Evolutionary conservation across 129 eudicot species (phyloP), one percentile per base, ranked within the genome.

Genomic region (Lactuca sativa): DNA sequence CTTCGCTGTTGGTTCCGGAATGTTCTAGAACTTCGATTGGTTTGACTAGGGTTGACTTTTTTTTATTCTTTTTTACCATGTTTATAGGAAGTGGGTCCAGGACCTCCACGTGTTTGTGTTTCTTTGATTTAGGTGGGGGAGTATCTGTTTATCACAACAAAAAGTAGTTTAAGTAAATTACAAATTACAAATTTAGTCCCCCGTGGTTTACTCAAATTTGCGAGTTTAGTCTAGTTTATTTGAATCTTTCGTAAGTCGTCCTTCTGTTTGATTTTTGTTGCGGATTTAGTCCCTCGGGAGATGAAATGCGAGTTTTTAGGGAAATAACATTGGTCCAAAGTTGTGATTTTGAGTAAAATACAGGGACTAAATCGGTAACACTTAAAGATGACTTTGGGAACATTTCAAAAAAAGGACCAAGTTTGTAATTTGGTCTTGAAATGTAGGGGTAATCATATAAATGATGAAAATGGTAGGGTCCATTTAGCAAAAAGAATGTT

Each of bases 51-150:
- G 63, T 17, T 8, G 80, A 73, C 69, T 71, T 77, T 59, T 47
- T 57, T n/a, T n/a, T 43, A 82, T 79, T 85, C 77, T 81, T 83
- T 43, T 56, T 77, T 30, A 69, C 64, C 41, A 57, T 40, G 5
- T 75, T 36, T 48, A 70, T 52, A 6, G 88, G 75, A 64, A 75
- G 86, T 14, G 84, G 64, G 18, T 67, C 77, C 6, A 72, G 81
- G 13, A 25, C 30, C 30, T 25, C 30, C 30, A 25, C 30, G 30
- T 66, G 85, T 74, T 66, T 84, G 64, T 74, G 74, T 73, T 66
- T 83, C 83, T 76, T 82, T 58, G 6, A 65, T 53, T 54, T 69
- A 10, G 67, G 74, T 43, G 82, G 57, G 15, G 62, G 52, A 0
- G 72, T 17, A 40, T 14, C 64, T 56, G 71, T 69, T 78, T 57